Conservation (phyloP, 2,329 filamentous ascomycete species). For the Talaromyces sp. region DNA sequence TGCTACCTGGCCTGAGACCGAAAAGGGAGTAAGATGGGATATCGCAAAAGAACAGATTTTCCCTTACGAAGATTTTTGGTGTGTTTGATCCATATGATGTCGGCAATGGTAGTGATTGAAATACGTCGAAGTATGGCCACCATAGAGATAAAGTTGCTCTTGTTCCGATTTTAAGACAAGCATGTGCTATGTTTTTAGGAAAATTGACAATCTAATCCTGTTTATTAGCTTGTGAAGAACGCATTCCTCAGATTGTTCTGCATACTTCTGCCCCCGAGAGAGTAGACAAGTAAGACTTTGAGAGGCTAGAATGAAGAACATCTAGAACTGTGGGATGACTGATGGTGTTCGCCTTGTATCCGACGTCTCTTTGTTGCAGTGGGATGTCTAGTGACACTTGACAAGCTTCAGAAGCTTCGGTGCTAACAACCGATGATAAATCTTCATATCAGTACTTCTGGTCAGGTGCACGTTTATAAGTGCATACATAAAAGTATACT, state of each 20-base stretch:
- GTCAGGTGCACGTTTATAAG: neutral
- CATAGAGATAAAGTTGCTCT: neutral
- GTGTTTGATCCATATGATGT: neutral
- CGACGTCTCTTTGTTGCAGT: neutral
- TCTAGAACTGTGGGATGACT: neutral
- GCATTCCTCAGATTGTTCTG: neutral
- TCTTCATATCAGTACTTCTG: neutral
- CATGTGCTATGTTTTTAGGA: neutral
- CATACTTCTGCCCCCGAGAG: neutral
- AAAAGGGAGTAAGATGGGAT: neutral
- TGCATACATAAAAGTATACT: neutral
- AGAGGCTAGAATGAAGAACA: neutral
- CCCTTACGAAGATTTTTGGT: neutral
- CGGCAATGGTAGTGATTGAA: neutral
- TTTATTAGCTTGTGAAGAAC: neutral
- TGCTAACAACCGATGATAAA: neutral
- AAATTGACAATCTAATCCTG: neutral
- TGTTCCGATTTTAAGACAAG: neutral
- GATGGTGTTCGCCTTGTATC: neutral
- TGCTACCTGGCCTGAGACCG: conserved; percentile 46
- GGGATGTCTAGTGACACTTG: neutral
- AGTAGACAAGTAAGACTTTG: neutral
- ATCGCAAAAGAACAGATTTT: neutral
- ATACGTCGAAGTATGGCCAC: neutral
- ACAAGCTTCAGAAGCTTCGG: neutral